A percentile compares a stretch with the other conserved stretches of the same genome.
Conservation (phyloP, 306 rosid species). For the Luffa acutangula region DNA sequence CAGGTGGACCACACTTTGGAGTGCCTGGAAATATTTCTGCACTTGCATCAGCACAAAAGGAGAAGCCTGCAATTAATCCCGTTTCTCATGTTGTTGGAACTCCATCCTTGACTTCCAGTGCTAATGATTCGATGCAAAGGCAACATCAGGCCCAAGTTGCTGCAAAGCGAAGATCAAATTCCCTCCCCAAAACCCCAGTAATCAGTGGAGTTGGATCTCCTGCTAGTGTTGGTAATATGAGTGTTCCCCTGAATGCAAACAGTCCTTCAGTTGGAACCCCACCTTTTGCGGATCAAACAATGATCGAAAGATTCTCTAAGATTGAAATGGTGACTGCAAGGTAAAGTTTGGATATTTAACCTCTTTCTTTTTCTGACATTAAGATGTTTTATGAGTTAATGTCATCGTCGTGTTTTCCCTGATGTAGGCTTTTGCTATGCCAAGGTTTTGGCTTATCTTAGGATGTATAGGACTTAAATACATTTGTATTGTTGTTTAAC, state of each 20-base stretch:
- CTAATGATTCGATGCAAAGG: slow-evolving; percentile 73
- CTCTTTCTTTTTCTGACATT: not conserved
- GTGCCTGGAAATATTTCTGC: slow-evolving; percentile 36
- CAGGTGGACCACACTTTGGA: slow-evolving; percentile 74
- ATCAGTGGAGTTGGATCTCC: slow-evolving; percentile 86
- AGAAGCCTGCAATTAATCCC: slow-evolving; percentile 52
- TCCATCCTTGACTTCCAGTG: slow-evolving; percentile 57
- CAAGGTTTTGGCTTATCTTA: not conserved
- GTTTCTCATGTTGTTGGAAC: slow-evolving; percentile 52
- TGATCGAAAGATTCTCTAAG: slow-evolving; percentile 68
- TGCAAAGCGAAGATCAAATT: slow-evolving; percentile 61
- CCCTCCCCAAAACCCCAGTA: slow-evolving; percentile 69
- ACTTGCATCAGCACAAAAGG: slow-evolving; percentile 53
- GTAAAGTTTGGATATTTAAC: slow-evolving; percentile 25
- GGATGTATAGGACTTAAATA: not conserved
- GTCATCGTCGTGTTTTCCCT: not conserved
- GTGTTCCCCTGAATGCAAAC: slow-evolving; percentile 51
- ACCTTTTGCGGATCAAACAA: slow-evolving; percentile 36
- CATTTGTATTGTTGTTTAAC: slow-evolving; percentile 10
- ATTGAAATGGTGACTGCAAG: slow-evolving; percentile 60
- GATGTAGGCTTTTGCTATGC: not conserved
- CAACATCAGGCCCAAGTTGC: slow-evolving; percentile 73
- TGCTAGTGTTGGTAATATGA: slow-evolving; percentile 68
- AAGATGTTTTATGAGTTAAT: not conserved
- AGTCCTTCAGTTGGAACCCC: slow-evolving; percentile 81